Evolutionary conservation across 768 basidiomycete species (phyloP).

Genomic region (Termitomyces sp.): DNA sequence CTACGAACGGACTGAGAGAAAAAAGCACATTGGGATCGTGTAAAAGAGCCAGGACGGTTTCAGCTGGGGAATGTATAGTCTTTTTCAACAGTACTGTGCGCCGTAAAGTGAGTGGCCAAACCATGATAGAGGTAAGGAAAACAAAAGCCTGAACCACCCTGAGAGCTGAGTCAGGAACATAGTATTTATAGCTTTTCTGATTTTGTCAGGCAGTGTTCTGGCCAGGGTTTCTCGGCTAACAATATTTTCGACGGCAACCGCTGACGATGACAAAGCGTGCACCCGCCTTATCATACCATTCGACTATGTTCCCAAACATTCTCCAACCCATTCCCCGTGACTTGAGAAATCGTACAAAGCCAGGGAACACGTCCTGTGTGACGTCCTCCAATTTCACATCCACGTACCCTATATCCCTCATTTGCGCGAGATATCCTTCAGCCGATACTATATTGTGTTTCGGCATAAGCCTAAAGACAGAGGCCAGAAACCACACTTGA

Average conservation of each 20-base stretch:
- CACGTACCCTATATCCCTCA: constrained; percentile 45
- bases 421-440: constrained; percentile 34
- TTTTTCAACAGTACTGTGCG: neutral
- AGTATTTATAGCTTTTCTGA: neutral
- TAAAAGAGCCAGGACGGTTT: neutral
- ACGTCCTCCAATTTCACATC: constrained; percentile 54
- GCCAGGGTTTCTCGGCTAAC: neutral
- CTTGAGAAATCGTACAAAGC: constrained; percentile 45
- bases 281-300: constrained; percentile 30
- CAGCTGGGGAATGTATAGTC: neutral
- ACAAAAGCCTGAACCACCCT: neutral
- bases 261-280: constrained; percentile 46
- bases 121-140: neutral
- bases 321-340: constrained; percentile 36
- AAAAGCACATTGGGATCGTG: neutral
- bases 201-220: no score
- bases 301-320: constrained; percentile 32
- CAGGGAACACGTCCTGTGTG: constrained; percentile 50
- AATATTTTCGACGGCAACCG: constrained; percentile 16
- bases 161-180: neutral
- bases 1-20: neutral
- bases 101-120: neutral
- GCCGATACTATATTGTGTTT: constrained; percentile 41
- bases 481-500: constrained; percentile 21
- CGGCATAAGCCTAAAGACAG: constrained; percentile 38